Conservation (phyloP, 108 stramenopile genomes). For the Halocafeteria seosinensis region DNA sequence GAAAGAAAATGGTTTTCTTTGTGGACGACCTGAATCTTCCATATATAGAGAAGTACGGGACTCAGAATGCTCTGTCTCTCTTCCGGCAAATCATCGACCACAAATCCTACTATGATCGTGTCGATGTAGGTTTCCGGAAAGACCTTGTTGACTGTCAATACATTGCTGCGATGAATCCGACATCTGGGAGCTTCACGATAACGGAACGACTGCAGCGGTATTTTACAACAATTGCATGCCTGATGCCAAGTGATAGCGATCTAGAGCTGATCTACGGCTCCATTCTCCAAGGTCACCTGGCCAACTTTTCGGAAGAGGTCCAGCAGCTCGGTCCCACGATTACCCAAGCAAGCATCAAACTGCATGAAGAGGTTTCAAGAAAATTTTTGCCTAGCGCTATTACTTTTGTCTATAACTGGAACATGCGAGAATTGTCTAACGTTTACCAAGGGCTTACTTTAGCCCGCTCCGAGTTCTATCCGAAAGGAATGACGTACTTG, state of each 20-base stretch:
- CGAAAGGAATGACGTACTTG: conserved; percentile 33
- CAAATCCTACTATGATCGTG: conserved; percentile 61
- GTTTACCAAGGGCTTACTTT: conserved; percentile 61
- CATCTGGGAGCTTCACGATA: conserved; percentile 61
- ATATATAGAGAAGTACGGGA: conserved; percentile 72
- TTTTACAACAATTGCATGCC: conserved; percentile 57
- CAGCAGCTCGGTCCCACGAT: conserved; percentile 38
- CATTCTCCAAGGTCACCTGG: conserved; percentile 53
- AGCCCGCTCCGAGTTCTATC: conserved; percentile 40
- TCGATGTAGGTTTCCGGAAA: conserved; percentile 60
- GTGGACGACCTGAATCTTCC: conserved; percentile 75
- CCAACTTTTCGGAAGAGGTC: conserved; percentile 40
- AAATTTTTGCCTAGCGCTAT: conserved; percentile 64
- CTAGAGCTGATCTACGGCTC: conserved; percentile 56
- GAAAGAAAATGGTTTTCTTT: conserved; percentile 54
- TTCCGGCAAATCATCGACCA: conserved; percentile 64
- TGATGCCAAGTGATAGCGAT: conserved; percentile 54
- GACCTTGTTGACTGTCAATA: conserved; percentile 65
- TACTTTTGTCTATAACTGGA: conserved; percentile 77
- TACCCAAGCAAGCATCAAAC: conserved; percentile 51
- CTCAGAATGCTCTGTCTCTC: conserved; percentile 66
- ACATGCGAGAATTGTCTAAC: conserved; percentile 68
- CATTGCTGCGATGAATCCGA: conserved; percentile 71
- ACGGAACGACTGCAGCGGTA: conserved; percentile 65
- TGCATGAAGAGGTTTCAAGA: conserved; percentile 48